Conservation (phyloP, 768 basidiomycete species). For the Nevesoporus exiguus region DNA sequence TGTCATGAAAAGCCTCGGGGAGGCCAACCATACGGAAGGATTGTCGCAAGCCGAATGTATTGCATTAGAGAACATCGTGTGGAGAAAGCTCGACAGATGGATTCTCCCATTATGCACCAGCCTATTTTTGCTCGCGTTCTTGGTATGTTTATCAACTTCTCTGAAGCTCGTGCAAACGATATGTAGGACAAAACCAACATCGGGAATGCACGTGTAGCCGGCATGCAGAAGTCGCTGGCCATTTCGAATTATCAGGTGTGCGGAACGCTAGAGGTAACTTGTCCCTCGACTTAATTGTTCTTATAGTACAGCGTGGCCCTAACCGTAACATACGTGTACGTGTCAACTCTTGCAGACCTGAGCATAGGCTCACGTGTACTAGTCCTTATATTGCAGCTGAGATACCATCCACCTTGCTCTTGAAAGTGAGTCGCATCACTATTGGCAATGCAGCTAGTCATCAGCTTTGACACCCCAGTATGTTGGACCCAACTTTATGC, state of each 20-base stretch:
- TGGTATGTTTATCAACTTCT: constrained; percentile 36
- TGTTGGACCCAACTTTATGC: not conserved
- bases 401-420: constrained; percentile 53
- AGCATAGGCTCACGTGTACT: not conserved
- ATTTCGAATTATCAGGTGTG: constrained; percentile 29
- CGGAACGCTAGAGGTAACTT: not conserved
- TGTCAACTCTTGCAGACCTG: not conserved
- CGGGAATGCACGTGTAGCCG: constrained; percentile 59
- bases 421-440: constrained; percentile 38
- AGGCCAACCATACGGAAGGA: not conserved
- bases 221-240: constrained; percentile 49
- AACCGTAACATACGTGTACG: constrained; percentile 21
- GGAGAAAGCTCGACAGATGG: constrained; percentile 39
- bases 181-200: constrained; percentile 43
- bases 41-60: not conserved
- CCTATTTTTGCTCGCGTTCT: constrained; percentile 46
- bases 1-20: not conserved
- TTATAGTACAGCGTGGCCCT: constrained; percentile 35
- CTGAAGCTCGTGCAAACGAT: not conserved
- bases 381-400: constrained; percentile 46
- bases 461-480: not conserved
- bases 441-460: not conserved
- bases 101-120: constrained; percentile 47
- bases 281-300: not conserved
- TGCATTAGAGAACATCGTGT: not conserved